phyloP scores from a whole-genome alignment of 805 yeast genomes.

The Clavispora carvajalis region DNA sequence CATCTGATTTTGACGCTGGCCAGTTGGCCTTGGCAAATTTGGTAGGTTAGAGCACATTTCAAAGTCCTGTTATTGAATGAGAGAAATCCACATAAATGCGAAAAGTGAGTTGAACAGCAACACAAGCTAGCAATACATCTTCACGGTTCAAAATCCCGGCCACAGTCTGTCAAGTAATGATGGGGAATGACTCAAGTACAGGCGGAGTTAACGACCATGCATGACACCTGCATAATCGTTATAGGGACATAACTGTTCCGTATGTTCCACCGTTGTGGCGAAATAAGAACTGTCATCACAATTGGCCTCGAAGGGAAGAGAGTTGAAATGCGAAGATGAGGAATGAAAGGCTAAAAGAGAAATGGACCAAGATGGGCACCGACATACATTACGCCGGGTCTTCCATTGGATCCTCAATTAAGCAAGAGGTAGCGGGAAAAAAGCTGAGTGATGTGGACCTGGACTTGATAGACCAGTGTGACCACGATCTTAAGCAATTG shows the following conservation, averaged over 20 bases:
- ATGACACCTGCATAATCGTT: not conserved
- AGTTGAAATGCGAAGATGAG: not conserved
- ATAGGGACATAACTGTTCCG: not conserved
- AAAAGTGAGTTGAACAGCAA: too few species aligned
- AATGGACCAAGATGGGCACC: not conserved
- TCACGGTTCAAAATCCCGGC: too few species aligned
- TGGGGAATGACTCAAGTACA: not conserved
- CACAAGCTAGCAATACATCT: too few species aligned
- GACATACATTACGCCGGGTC: slow-evolving; percentile 1
- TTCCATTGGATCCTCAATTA: not conserved
- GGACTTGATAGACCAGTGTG: slow-evolving; percentile 36
- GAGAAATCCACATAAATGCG: too few species aligned
- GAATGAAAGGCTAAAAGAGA: not conserved
- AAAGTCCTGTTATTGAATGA: too few species aligned
- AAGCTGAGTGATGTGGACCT: slow-evolving; percentile 25
- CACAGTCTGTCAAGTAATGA: too few species aligned
- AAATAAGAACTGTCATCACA: not conserved
- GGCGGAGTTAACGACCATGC: not conserved
- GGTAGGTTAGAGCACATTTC: too few species aligned
- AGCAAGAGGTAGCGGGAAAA: slow-evolving; percentile 3
- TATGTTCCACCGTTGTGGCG: not conserved
- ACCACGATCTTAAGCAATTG: slow-evolving; percentile 37
- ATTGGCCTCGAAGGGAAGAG: not conserved
- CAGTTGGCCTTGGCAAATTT: too few species aligned
- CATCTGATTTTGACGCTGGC: too few species aligned